Evolutionary conservation across 768 basidiomycete genomes (phyloP).

Genomic region (Termitomyces sp.): DNA sequence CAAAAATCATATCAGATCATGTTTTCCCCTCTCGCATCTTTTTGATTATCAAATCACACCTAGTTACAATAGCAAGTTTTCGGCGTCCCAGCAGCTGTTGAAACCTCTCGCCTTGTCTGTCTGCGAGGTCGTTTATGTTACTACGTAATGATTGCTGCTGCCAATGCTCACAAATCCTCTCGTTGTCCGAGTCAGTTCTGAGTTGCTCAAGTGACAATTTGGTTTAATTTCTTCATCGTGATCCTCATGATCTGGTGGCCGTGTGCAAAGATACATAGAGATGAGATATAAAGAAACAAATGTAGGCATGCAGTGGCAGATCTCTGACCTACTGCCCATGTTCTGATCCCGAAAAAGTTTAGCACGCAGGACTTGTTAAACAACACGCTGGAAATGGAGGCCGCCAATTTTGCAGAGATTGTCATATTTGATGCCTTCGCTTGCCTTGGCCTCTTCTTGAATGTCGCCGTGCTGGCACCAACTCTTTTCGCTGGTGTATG

Average conservation of each 20-base stretch:
- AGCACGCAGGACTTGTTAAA: conserved; percentile 2
- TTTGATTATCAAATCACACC: not conserved
- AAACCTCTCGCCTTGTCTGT: not conserved
- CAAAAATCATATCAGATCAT: not conserved
- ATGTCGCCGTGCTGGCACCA: conserved; percentile 4
- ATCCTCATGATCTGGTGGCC: not conserved
- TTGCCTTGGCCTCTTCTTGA: conserved; percentile 2
- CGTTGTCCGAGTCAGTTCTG: too few relatives aligned
- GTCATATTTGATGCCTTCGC: not conserved
- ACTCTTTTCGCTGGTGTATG: not conserved
- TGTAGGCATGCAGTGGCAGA: not conserved
- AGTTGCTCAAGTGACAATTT: too few relatives aligned
- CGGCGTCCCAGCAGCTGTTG: too few relatives aligned
- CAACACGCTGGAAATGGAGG: not conserved
- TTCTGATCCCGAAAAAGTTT: not conserved
- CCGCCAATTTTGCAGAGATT: not conserved
- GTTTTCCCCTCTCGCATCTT: not conserved
- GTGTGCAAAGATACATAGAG: not conserved
- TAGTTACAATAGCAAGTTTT: not conserved
- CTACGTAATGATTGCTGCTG: not conserved
- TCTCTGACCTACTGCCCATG: not conserved
- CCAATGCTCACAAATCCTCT: too few relatives aligned
- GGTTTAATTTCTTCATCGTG: not conserved
- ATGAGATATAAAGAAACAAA: not conserved
- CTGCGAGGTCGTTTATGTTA: too few relatives aligned